Evolutionary conservation across 805 yeast genomes (phyloP).

Genomic region (Teunomyces kruisii): DNA sequence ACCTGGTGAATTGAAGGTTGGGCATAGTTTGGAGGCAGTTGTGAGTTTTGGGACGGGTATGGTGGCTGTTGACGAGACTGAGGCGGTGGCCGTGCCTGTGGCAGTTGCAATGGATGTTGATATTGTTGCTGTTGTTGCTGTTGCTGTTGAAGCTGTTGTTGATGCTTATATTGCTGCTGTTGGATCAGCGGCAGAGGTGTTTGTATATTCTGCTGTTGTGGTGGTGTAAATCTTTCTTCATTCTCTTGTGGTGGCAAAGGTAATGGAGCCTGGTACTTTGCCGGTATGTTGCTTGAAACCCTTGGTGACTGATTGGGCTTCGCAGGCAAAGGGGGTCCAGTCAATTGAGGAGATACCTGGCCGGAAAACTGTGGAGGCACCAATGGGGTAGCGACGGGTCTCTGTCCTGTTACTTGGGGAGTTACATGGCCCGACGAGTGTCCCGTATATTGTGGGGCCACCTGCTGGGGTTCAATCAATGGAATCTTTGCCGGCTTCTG

Average conservation of each 20-base stretch:
- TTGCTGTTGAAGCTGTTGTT: not conserved
- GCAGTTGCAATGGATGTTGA: not conserved
- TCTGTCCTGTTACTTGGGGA: not conserved
- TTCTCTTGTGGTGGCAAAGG: conserved; percentile 21
- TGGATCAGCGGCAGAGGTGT: not conserved
- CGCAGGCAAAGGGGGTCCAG: conserved; percentile 27
- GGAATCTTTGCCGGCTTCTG: conserved; percentile 19
- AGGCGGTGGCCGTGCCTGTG: not conserved
- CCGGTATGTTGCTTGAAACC: conserved; percentile 13
- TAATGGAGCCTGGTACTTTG: conserved; percentile 32
- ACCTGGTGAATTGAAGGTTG: not conserved
- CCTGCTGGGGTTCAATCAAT: not conserved
- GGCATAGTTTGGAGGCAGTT: not conserved
- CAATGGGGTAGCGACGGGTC: too few species aligned
- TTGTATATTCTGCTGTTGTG: not conserved
- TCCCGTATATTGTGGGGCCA: not conserved
- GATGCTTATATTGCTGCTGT: not conserved
- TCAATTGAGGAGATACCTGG: conserved; percentile 6
- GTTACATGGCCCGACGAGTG: not conserved
- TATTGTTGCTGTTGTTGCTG: not conserved
- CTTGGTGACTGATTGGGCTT: conserved; percentile 12
- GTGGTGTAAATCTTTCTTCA: not conserved
- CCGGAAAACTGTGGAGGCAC: too few species aligned
- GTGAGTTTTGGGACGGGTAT: too few species aligned
- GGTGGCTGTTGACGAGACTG: not conserved